phyloP scores from a whole-genome alignment of 129 eudicot genomes.

The Erigeron canadensis region DNA sequence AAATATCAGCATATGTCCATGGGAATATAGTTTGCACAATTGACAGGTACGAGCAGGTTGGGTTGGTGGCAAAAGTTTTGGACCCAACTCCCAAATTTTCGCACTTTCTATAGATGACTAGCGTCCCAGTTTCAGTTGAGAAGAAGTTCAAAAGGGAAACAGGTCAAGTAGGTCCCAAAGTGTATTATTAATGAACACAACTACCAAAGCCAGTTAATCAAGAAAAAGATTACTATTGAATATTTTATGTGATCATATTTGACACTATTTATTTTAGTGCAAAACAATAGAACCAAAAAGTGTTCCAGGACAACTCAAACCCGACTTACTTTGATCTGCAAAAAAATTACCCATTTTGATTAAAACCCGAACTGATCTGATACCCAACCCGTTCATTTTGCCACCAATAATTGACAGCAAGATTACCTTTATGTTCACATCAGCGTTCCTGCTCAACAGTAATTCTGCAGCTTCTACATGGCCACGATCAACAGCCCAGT shows the following conservation, averaged over 20 bases:
- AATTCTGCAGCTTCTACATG: conserved; percentile 59
- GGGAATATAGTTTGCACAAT: not conserved
- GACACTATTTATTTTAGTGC: not conserved
- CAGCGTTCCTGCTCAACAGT: conserved; percentile 71
- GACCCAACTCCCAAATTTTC: not conserved
- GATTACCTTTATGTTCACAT: conserved; percentile 79
- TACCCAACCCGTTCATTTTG: not conserved
- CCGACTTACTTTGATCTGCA: not conserved
- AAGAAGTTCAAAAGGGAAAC: not conserved
- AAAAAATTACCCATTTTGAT: not conserved
- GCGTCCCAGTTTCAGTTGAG: not conserved
- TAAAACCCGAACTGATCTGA: not conserved
- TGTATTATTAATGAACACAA: not conserved
- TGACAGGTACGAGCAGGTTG: not conserved
- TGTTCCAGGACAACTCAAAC: not conserved
- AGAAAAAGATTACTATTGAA: not conserved
- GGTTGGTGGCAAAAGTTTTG: not conserved
- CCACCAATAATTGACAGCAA: not conserved
- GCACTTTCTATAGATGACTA: not conserved
- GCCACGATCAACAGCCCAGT: conserved; percentile 99
- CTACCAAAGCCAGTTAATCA: not conserved
- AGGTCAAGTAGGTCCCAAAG: not conserved
- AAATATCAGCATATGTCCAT: conserved; percentile 7
- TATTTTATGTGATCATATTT: not conserved
- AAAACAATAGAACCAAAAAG: not conserved